A percentile compares a stretch with the other conserved stretches of the same genome.
Evolutionary conservation across 75 land plant species (phyloP).

Genomic region (Sequoiadendron giganteum): DNA sequence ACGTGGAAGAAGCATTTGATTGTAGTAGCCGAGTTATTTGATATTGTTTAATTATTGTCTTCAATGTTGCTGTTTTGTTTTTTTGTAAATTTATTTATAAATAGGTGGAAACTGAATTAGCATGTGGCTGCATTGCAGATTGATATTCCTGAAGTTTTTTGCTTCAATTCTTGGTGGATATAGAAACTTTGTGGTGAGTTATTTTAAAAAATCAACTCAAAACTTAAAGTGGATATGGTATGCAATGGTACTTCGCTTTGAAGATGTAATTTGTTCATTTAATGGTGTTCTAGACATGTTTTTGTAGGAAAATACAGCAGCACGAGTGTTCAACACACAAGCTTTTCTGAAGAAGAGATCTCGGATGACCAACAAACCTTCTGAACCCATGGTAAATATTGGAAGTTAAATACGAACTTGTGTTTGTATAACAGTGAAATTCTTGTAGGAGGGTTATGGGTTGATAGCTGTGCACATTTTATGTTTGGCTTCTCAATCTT

Average conservation of each 20-base stretch:
- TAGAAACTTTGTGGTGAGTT: slow-evolving; percentile 94
- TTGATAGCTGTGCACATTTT: neutral
- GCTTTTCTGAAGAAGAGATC: slow-evolving; percentile 95
- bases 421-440: neutral
- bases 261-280: neutral
- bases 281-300: neutral
- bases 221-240: neutral
- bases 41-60: neutral
- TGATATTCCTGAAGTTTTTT: slow-evolving; percentile 86
- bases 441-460: neutral
- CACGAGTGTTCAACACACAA: slow-evolving; percentile 67
- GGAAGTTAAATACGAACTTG: neutral
- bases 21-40: neutral
- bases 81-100: neutral
- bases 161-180: slow-evolving; percentile 85
- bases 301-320: slow-evolving; percentile 72
- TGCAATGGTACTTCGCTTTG: neutral
- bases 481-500: neutral
- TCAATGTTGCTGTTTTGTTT: neutral
- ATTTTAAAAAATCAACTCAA: neutral
- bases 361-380: slow-evolving; percentile 62
- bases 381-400: slow-evolving; percentile 75
- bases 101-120: neutral
- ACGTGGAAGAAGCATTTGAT: neutral
- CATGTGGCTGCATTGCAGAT: slow-evolving; percentile 44